These are phyloP conservation scores for Chloris gayana DNA, from an alignment of 176 grass and related monocot species.

Conservation along the genomic window DNA sequence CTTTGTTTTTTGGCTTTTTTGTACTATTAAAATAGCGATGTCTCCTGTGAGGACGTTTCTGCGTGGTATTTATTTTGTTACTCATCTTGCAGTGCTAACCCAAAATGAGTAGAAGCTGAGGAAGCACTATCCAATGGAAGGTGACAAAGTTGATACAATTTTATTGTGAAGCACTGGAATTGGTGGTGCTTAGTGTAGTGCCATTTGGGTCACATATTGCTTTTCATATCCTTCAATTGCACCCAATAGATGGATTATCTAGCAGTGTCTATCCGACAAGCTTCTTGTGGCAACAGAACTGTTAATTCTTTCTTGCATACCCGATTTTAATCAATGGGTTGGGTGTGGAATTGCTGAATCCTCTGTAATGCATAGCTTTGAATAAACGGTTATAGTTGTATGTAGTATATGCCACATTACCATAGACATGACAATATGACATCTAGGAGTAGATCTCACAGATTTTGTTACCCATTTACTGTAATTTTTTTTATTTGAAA, in stretches of 20 bases:
- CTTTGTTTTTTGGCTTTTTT: not conserved
- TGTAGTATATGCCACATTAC: constrained; percentile 48
- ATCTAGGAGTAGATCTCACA: constrained; percentile 26
- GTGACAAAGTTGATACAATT: not conserved
- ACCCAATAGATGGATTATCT: constrained; percentile 1
- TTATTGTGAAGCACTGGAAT: not conserved
- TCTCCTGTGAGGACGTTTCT: not conserved
- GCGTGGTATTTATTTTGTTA: not conserved
- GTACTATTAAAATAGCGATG: not conserved
- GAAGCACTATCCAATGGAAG: constrained; percentile 12
- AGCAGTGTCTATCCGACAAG: not conserved
- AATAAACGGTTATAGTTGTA: constrained; percentile 48
- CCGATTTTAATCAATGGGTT: constrained; percentile 16
- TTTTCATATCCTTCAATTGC: constrained; percentile 13
- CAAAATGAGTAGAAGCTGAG: constrained; percentile 40
- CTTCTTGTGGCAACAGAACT: constrained; percentile 24
- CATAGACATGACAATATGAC: constrained; percentile 21
- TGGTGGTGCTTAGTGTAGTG: constrained; percentile 7
- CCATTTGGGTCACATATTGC: constrained; percentile 1
- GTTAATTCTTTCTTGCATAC: constrained; percentile 39
- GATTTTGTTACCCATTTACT: constrained; percentile 24
- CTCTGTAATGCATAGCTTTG: constrained; percentile 33
- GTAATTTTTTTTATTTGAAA: constrained; percentile 39
- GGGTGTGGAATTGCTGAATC: constrained; percentile 24
- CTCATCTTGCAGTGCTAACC: constrained; percentile 49